A percentile compares a stretch with the other conserved stretches of the same genome.
phyloP scores from a whole-genome alignment of 2,329 filamentous ascomycete species.

The Talaromyces verruculosus region DNA sequence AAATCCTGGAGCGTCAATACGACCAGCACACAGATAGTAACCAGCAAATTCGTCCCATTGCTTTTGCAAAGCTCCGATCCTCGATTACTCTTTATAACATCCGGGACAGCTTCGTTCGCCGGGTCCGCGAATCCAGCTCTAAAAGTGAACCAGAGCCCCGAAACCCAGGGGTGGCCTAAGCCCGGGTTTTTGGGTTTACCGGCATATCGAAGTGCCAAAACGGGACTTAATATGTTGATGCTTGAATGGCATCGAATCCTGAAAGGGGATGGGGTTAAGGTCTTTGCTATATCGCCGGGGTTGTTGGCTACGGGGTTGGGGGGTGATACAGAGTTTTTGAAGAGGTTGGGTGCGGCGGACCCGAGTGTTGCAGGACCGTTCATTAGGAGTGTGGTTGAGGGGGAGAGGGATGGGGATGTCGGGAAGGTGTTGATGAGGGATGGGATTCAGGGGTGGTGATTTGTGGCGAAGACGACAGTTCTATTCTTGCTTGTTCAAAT shows the following conservation, averaged over 20 bases:
- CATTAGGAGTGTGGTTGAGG: constrained; percentile 44
- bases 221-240: constrained; percentile 53
- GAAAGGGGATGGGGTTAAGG: constrained; percentile 53
- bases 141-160: not conserved
- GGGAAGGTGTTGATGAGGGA: constrained; percentile 38
- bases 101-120: constrained; percentile 41
- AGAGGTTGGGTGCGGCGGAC: constrained; percentile 32
- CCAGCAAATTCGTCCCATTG: constrained; percentile 53
- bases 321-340: constrained; percentile 31
- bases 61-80: constrained; percentile 50
- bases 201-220: constrained; percentile 46
- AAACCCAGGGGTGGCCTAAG: constrained; percentile 47
- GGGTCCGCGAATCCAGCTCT: constrained; percentile 23
- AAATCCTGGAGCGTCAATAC: constrained; percentile 54
- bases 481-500: not conserved
- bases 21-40: constrained; percentile 48
- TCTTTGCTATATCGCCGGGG: constrained; percentile 52
- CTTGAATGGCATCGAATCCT: constrained; percentile 46
- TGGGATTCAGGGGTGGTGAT: constrained; percentile 13
- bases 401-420: constrained; percentile 42
- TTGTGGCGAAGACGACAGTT: not conserved
- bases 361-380: constrained; percentile 32
- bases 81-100: constrained; percentile 51
- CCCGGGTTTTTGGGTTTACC: constrained; percentile 21
- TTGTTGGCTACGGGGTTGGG: constrained; percentile 51